Evolutionary conservation across 1,284 basidiomycete genomes (phyloP).

Genomic region (Rhodotorula sp.): DNA sequence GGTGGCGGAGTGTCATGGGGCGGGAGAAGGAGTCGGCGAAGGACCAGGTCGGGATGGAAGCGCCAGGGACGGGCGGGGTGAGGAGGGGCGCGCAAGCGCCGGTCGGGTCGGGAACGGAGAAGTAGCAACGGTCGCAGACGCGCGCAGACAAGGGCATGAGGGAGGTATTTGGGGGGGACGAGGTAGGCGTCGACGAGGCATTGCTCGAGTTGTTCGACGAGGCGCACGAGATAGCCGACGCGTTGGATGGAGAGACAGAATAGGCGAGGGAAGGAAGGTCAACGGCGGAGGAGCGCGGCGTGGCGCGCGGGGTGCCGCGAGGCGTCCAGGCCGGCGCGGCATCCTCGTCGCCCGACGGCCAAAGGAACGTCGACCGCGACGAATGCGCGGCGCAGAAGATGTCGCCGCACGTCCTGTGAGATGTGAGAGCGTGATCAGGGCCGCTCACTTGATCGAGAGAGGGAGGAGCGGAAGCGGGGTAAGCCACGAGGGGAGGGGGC

Average conservation of each 20-base stretch:
- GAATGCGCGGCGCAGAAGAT: conserved; percentile 39
- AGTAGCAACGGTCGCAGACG: conserved; percentile 40
- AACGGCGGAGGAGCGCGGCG: conserved; percentile 34
- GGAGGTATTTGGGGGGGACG: conserved; percentile 1
- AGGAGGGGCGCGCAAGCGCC: conserved; percentile 15
- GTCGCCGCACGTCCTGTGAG: conserved; percentile 34
- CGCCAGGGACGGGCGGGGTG: conserved; percentile 22
- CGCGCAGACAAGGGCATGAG: conserved; percentile 22
- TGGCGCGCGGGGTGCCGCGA: conserved; percentile 31
- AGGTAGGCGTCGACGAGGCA: conserved; percentile 13
- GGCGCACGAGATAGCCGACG: conserved; percentile 20
- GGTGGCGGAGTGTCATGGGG: conserved; percentile 21
- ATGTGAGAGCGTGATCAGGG: background rate
- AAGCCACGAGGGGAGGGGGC: background rate
- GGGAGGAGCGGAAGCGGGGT: background rate
- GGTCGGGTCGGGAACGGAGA: conserved; percentile 19
- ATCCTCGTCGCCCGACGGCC: conserved; percentile 27
- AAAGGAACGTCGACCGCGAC: conserved; percentile 36
- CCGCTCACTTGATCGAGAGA: background rate
- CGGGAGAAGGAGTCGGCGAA: conserved; percentile 10
- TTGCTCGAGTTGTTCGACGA: conserved; percentile 6
- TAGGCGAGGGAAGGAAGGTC: conserved; percentile 35
- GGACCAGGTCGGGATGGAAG: conserved; percentile 8
- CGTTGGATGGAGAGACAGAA: conserved; percentile 21
- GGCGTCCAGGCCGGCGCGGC: conserved; percentile 13